phyloP scores from a whole-genome alignment of 345 rosid species.

The Turritis glabra region DNA sequence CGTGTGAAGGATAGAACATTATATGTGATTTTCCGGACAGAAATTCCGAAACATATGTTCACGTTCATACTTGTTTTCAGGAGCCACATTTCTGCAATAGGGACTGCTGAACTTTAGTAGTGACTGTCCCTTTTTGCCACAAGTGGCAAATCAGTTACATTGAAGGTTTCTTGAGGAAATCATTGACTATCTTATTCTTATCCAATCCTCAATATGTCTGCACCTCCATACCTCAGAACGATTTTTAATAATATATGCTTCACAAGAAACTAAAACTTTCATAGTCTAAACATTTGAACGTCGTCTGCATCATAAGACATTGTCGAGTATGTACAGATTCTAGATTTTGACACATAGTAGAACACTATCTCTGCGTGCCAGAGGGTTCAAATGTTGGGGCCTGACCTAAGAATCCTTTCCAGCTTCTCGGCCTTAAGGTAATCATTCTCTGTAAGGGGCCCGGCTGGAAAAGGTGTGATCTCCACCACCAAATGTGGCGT shows the following conservation, averaged over 20 bases:
- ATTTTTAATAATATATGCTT: not conserved
- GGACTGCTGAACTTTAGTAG: not conserved
- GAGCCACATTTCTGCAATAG: not conserved
- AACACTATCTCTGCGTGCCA: not conserved
- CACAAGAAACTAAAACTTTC: not conserved
- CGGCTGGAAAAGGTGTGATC: slow-evolving; percentile 85
- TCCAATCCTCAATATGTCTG: not conserved
- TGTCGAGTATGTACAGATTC: slow-evolving; percentile 50
- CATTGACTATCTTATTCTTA: too few species aligned
- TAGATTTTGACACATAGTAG: slow-evolving; percentile 22
- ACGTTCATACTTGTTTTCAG: too few species aligned
- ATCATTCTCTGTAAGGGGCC: slow-evolving; percentile 76
- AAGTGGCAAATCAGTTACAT: not conserved
- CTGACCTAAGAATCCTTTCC: slow-evolving; percentile 79
- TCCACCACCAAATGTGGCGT: slow-evolving; percentile 85
- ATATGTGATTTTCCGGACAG: not conserved
- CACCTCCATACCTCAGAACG: not conserved
- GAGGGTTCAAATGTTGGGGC: slow-evolving; percentile 56
- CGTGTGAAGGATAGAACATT: not conserved
- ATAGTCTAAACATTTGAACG: slow-evolving; percentile 7
- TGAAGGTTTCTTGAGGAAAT: too few species aligned
- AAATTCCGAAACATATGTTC: not conserved
- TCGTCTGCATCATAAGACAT: not conserved
- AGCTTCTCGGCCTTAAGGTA: slow-evolving; percentile 93
- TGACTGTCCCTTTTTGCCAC: not conserved